Evolutionary conservation across 306 rosid species (phyloP).

Genomic region (Malus orientalis): DNA sequence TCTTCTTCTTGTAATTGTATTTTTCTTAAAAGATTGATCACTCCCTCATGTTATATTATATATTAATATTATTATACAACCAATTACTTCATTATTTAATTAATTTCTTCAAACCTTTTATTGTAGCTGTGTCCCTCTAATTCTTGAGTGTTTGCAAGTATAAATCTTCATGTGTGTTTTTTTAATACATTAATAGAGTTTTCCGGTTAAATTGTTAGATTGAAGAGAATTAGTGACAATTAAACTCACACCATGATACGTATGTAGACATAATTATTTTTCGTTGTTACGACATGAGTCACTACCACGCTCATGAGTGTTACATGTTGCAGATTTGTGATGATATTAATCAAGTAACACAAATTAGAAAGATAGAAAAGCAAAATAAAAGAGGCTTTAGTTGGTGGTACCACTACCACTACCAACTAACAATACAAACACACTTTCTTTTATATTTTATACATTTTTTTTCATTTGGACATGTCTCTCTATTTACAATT

Average conservation of each 20-base stretch:
- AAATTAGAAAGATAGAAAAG: too few relatives aligned
- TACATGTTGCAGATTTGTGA: background rate
- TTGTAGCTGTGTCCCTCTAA: background rate
- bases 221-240: too few relatives aligned
- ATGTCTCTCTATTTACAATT: background rate
- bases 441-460: background rate
- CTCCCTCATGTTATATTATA: background rate
- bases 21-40: background rate
- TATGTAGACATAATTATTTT: too few relatives aligned
- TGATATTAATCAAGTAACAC: background rate
- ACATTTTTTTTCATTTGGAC: too few relatives aligned
- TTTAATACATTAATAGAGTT: too few relatives aligned
- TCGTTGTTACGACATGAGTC: too few relatives aligned
- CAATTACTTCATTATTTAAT: background rate
- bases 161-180: background rate
- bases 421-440: background rate
- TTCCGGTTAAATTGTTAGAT: too few relatives aligned
- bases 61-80: background rate
- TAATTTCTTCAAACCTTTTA: background rate
- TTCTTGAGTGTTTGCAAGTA: background rate
- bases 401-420: background rate
- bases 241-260: too few relatives aligned
- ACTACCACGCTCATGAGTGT: too few relatives aligned
- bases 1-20: conserved; percentile 3
- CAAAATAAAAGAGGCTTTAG: too few relatives aligned